These are phyloP conservation scores for Cymbopogon citratus DNA, from an alignment of 176 grass and related monocot genomes.

Conservation along the genomic window DNA sequence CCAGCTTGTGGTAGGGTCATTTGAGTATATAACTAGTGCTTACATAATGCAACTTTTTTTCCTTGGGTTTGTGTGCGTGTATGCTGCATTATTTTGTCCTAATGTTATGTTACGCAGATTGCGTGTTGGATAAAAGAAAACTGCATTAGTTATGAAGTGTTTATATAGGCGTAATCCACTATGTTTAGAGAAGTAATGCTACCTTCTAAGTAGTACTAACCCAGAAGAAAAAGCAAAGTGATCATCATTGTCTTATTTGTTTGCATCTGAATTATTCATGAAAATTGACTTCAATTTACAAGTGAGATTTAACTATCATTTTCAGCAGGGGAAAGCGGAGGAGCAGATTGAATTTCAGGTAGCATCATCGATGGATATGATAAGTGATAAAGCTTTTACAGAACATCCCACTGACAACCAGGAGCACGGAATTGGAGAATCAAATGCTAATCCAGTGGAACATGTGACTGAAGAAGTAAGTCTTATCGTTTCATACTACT, in stretches of 20 bases:
- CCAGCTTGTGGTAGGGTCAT: not conserved
- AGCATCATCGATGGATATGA: not conserved
- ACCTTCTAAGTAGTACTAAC: not conserved
- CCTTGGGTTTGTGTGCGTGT: not conserved
- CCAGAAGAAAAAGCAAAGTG: not conserved
- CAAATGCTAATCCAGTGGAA: not conserved
- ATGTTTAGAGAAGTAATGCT: not conserved
- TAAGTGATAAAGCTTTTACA: not conserved
- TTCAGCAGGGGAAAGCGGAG: constrained; percentile 5
- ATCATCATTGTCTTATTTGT: not conserved
- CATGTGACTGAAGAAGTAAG: not conserved
- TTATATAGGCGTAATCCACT: not conserved
- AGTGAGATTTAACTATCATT: not conserved
- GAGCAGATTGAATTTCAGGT: not conserved
- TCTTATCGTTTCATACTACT: not conserved
- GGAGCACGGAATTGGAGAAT: not conserved
- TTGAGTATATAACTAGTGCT: not conserved
- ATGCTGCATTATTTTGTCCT: not conserved
- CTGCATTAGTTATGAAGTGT: not conserved
- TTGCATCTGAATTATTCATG: not conserved
- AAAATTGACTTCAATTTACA: constrained; percentile 2
- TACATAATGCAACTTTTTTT: not conserved
- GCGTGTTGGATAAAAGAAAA: not conserved
- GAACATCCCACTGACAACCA: constrained; percentile 13
- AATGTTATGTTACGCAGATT: not conserved